phyloP scores from a whole-genome alignment of 148 eudicot species.

The Diospyros kaki region DNA sequence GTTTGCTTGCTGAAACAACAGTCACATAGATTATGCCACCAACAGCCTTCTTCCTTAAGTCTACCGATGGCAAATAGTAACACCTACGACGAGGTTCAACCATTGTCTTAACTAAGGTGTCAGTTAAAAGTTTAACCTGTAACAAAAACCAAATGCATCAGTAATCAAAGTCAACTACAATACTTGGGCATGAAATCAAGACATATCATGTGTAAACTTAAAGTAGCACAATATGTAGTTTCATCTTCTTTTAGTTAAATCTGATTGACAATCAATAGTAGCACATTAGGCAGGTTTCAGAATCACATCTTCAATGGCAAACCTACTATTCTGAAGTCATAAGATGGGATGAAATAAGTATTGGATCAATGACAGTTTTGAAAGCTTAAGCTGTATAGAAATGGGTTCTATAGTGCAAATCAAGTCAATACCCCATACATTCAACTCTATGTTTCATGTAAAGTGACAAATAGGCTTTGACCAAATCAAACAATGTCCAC shows the following conservation, averaged over 20 bases:
- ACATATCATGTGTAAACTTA: background rate
- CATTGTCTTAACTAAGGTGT: constrained; percentile 80
- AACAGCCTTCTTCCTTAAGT: constrained; percentile 74
- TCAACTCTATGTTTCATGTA: too few relatives aligned
- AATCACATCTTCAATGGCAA: background rate
- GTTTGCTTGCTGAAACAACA: constrained; percentile 63
- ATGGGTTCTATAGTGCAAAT: too few relatives aligned
- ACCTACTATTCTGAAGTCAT: background rate
- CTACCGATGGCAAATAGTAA: constrained; percentile 59
- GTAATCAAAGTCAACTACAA: background rate
- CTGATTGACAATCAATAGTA: background rate
- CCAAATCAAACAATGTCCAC: too few relatives aligned
- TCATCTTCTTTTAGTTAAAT: background rate
- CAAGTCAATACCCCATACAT: too few relatives aligned
- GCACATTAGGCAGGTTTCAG: background rate
- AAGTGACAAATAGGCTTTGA: too few relatives aligned
- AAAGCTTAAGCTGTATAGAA: too few relatives aligned
- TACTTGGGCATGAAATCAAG: background rate
- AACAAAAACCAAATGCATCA: constrained; percentile 9
- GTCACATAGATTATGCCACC: constrained; percentile 77
- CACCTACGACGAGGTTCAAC: constrained; percentile 98
- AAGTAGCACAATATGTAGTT: background rate
- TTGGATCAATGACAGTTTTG: too few relatives aligned
- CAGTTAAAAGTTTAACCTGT: constrained; percentile 75
- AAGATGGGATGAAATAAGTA: background rate